Evolutionary conservation across 805 yeast species (phyloP).

Genomic region (Komagataella pseudopastoris): DNA sequence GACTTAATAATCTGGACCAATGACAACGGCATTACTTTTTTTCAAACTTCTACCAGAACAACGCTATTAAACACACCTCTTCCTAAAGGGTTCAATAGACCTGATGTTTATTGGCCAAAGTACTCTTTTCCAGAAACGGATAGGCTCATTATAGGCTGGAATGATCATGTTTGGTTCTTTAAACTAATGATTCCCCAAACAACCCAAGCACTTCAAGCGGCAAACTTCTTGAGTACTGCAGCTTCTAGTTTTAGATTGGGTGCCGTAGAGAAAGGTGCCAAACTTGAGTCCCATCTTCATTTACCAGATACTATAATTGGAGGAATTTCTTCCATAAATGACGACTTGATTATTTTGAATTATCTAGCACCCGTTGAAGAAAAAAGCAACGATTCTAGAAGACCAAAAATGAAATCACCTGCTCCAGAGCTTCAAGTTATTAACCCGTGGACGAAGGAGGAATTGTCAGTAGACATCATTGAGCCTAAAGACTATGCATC

Average conservation of each 20-base stretch:
- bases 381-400: constrained; percentile 1
- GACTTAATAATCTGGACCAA: constrained; percentile 73
- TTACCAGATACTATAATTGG: constrained; percentile 44
- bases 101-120: constrained; percentile 79
- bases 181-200: constrained; percentile 19
- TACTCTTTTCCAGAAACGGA: constrained; percentile 53
- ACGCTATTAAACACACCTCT: constrained; percentile 38
- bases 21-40: constrained; percentile 64
- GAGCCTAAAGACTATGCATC: constrained; percentile 41
- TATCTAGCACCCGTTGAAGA: constrained; percentile 25
- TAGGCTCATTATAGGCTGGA: constrained; percentile 74
- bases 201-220: background rate
- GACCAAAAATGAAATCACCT: constrained; percentile 11
- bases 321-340: constrained; percentile 67
- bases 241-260: constrained; percentile 34
- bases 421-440: constrained; percentile 70
- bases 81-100: constrained; percentile 43
- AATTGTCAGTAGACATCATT: constrained; percentile 68
- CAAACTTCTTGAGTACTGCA: constrained; percentile 35
- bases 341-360: constrained; percentile 47
- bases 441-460: constrained; percentile 53
- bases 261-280: constrained; percentile 19
- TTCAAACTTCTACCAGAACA: constrained; percentile 38
- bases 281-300: constrained; percentile 32
- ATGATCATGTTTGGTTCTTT: constrained; percentile 58